These are phyloP conservation scores for Acorus gramineus DNA, from an alignment of 106 monocot species.

Conservation along the genomic window DNA sequence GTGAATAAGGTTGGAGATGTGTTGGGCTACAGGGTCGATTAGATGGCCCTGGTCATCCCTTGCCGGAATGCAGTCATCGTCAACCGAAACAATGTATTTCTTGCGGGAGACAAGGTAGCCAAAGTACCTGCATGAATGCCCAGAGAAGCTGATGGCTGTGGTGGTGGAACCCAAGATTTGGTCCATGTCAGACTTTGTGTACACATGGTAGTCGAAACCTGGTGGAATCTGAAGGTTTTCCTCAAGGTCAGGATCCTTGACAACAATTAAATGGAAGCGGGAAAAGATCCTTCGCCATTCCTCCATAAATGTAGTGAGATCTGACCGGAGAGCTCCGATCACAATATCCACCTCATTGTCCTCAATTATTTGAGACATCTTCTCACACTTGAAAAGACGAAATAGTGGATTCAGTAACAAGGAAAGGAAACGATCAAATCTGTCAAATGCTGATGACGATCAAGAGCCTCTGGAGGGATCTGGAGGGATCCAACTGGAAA, in stretches of 20 bases:
- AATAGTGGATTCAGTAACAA: neutral
- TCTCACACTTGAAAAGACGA: slow-evolving; percentile 1
- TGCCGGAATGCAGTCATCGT: slow-evolving; percentile 65
- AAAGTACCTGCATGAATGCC: slow-evolving; percentile 77
- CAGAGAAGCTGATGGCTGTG: slow-evolving; percentile 58
- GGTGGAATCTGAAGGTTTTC: slow-evolving; percentile 52
- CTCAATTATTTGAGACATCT: slow-evolving; percentile 48
- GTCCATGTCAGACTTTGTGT: slow-evolving; percentile 63
- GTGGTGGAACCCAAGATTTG: slow-evolving; percentile 12
- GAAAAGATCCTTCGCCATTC: slow-evolving; percentile 66
- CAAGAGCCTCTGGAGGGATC: too few species aligned
- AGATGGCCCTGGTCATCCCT: slow-evolving; percentile 22
- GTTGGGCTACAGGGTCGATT: slow-evolving; percentile 56
- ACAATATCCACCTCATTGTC: slow-evolving; percentile 66
- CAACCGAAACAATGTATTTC: slow-evolving; percentile 72
- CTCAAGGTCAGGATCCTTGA: slow-evolving; percentile 69
- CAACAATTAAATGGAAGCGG: slow-evolving; percentile 57
- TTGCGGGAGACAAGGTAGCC: slow-evolving; percentile 80
- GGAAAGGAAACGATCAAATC: neutral
- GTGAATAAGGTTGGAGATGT: slow-evolving; percentile 52
- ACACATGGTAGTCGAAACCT: slow-evolving; percentile 69
- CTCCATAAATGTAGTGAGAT: slow-evolving; percentile 61
- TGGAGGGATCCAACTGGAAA: neutral
- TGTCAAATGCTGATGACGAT: too few species aligned
- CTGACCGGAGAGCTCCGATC: slow-evolving; percentile 57